phyloP scores from a whole-genome alignment of 2,329 filamentous ascomycete genomes.

The Lachnum nothofagi region DNA sequence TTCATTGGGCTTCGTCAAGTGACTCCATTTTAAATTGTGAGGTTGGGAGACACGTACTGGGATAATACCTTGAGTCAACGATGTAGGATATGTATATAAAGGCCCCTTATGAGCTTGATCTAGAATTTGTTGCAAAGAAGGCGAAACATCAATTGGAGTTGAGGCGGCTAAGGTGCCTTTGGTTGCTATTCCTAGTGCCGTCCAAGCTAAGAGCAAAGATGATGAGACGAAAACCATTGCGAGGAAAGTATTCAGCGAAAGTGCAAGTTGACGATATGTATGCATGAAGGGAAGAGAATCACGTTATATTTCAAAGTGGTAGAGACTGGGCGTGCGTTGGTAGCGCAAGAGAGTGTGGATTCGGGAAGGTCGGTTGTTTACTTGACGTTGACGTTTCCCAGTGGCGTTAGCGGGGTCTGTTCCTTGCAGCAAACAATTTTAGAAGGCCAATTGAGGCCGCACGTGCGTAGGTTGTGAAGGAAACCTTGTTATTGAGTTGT shows the following conservation, averaged over 20 bases:
- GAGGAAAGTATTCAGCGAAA: conserved; percentile 1
- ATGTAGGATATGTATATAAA: conserved; percentile 55
- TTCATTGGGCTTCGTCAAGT: conserved; percentile 2
- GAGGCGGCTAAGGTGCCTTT: not conserved
- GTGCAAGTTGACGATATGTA: not conserved
- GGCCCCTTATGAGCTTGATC: conserved; percentile 47
- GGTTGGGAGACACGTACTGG: conserved; percentile 39
- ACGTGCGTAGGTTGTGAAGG: no score
- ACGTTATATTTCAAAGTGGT: not conserved
- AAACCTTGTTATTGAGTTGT: no score
- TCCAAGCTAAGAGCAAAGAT: conserved; percentile 11
- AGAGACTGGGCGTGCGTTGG: no score
- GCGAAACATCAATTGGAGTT: conserved; percentile 35
- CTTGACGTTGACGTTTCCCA: not conserved
- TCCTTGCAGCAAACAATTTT: not conserved
- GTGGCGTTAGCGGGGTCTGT: not conserved
- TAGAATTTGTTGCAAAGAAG: conserved; percentile 50
- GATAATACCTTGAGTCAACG: conserved; percentile 54
- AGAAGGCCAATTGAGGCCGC: no score
- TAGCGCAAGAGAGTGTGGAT: not conserved
- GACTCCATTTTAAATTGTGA: not conserved
- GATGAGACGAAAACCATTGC: conserved; percentile 16
- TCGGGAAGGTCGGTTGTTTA: not conserved
- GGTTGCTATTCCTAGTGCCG: conserved; percentile 5
- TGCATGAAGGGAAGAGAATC: not conserved